Evolutionary conservation across 305 asterid species (phyloP), one percentile per base, ranked within the genome.

Genomic region (Coffea humblotiana): DNA sequence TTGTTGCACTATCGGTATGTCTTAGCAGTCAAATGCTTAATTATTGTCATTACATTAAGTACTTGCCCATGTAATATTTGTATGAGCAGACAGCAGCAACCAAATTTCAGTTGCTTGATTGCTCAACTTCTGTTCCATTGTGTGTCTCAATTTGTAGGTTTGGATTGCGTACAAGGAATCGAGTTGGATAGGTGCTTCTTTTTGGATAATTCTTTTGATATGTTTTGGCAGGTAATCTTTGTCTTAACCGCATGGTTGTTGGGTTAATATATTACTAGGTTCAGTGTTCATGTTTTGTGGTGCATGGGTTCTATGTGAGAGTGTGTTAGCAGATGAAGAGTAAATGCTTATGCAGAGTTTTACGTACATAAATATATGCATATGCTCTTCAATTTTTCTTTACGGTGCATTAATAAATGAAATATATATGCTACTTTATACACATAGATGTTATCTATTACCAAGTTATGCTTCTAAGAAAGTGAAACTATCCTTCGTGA

Each of bases 151-250:
- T 78, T 83, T 63, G 78, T 85, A 95, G 99, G 99, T 93, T 51
- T 95, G 99, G 99, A 89, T 95, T 75, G 91, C 90, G 3, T 92
- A 95, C 80, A 93, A 93, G 83, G 99, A 95, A 86, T 78, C 92
- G 18, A 85, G 82, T 79, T 92, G 90, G 91, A 72, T 23, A 45
- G 83, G 80, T 63, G 84, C 93, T 45, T 80, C 85, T 66, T 8
- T 87, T 23, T 95, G 99, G 98, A 85, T 93, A 85, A 72, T 91
- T 69, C 80, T 91, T 78, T 83, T 93, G 58, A 84, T 93, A 83
- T 90, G 97, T 86, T 84, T 87, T 48, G 99, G 99, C 86, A 91
- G 98, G 99, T 95, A 79, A 80, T 23, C 32, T 54, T 8, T 14
- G 0, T 77, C 64, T 65, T 19, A 43, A 74, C 2, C 79, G 23